Evolutionary conservation across 2,329 filamentous ascomycete genomes (phyloP).

Genomic region (Aspergillus sp.): DNA sequence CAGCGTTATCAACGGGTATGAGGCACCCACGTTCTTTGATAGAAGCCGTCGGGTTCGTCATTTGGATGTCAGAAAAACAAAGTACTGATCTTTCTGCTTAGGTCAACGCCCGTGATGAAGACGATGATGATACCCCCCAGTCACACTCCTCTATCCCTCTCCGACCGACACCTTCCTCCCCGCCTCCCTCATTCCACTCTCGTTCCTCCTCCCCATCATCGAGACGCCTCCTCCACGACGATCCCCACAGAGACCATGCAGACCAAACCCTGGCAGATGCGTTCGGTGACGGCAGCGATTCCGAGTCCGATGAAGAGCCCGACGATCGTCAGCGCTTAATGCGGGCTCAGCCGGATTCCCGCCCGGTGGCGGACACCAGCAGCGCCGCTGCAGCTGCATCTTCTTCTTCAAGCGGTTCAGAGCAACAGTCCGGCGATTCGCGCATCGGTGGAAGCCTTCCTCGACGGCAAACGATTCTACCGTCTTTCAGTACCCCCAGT

Average conservation of each 20-base stretch:
- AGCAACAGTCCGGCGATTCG: constrained; percentile 20
- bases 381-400: constrained; percentile 22
- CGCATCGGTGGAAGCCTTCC: constrained; percentile 34
- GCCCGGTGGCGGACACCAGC: constrained; percentile 30
- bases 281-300: constrained; percentile 79
- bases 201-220: constrained; percentile 69
- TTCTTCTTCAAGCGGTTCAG: constrained; percentile 26
- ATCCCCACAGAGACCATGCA: constrained; percentile 58
- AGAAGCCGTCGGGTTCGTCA: not conserved
- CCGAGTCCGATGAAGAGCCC: constrained; percentile 67
- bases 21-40: constrained; percentile 22
- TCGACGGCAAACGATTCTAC: constrained; percentile 57
- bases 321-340: constrained; percentile 88
- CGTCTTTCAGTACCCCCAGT: constrained; percentile 49
- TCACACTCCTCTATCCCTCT: constrained; percentile 36
- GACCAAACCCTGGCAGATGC: constrained; percentile 87
- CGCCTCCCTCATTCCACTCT: constrained; percentile 81
- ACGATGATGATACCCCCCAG: constrained; percentile 39
- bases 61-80: not conserved
- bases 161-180: constrained; percentile 42
- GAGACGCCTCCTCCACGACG: constrained; percentile 55
- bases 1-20: constrained; percentile 53
- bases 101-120: constrained; percentile 49
- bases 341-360: constrained; percentile 58
- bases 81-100: constrained; percentile 17